These are phyloP conservation scores for Boeremia exigua DNA, from an alignment of 2,329 filamentous ascomycete genomes.

Conservation along the genomic window DNA sequence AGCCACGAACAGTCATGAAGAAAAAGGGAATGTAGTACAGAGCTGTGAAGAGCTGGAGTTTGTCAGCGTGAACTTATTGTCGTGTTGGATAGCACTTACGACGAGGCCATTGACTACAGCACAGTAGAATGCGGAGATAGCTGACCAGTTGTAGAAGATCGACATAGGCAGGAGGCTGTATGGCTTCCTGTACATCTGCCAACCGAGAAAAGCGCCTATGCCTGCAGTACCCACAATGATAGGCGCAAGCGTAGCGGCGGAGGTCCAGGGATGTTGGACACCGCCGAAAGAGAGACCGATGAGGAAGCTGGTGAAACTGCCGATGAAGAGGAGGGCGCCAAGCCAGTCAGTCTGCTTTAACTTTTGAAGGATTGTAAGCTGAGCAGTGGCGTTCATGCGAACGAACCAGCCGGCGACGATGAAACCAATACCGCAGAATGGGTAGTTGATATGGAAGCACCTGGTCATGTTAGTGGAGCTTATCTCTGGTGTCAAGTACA, in stretches of 20 bases:
- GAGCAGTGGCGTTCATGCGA: constrained; percentile 24
- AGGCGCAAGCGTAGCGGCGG: constrained; percentile 49
- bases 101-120: constrained; percentile 53
- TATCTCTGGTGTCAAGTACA: neutral
- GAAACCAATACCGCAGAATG: constrained; percentile 52
- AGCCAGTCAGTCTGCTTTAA: constrained; percentile 50
- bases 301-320: constrained; percentile 48
- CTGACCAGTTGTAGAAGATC: constrained; percentile 47
- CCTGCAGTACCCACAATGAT: constrained; percentile 44
- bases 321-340: constrained; percentile 50
- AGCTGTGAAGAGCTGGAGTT: constrained; percentile 48
- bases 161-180: constrained; percentile 48
- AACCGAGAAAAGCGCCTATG: constrained; percentile 43
- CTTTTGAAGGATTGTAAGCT: constrained; percentile 30
- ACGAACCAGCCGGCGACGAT: constrained; percentile 32
- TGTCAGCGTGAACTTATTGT: neutral
- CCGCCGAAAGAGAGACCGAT: constrained; percentile 54
- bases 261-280: constrained; percentile 47
- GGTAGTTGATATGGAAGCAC: constrained; percentile 69
- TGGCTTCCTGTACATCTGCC: constrained; percentile 43
- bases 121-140: constrained; percentile 49
- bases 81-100: constrained; percentile 35
- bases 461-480: constrained; percentile 2
- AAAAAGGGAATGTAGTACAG: constrained; percentile 54
- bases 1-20: constrained; percentile 45